These are phyloP conservation scores for Ophiosphaerella narmari DNA, from an alignment of 2,329 filamentous ascomycete species.

Conservation along the genomic window DNA sequence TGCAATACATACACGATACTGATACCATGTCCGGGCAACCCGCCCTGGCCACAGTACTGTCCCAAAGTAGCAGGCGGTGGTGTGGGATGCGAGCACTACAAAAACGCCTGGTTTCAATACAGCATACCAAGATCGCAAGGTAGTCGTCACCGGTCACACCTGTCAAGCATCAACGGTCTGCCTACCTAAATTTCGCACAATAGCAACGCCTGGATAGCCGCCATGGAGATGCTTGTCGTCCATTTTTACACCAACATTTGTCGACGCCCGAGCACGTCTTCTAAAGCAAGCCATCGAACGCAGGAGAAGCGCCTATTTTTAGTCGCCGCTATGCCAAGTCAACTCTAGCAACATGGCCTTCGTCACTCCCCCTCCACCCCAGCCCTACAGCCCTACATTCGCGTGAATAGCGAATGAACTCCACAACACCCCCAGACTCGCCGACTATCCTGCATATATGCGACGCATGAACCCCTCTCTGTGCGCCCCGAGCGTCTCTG, in stretches of 20 bases:
- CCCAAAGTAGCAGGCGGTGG: conserved; percentile 6
- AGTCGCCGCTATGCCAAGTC: conserved; percentile 18
- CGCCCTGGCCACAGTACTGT: conserved; percentile 4
- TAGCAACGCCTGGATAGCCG: conserved; percentile 10
- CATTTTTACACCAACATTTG: conserved; percentile 13
- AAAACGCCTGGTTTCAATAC: conserved; percentile 17
- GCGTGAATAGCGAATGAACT: conserved; percentile 14
- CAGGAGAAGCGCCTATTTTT: conserved; percentile 32
- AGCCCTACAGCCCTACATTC: conserved; percentile 33
- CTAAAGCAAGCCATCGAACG: neutral
- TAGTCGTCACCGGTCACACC: conserved; percentile 8
- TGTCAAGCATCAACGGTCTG: conserved; percentile 1
- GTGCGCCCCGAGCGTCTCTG: conserved; percentile 13
- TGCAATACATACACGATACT: neutral
- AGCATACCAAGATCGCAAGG: conserved; percentile 1
- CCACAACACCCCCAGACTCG: conserved; percentile 3
- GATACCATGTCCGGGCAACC: neutral
- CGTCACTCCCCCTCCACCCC: conserved; percentile 4
- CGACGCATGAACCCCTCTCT: conserved; percentile 20
- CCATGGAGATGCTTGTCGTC: conserved; percentile 11
- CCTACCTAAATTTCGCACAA: conserved; percentile 1
- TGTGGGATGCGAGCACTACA: conserved; percentile 6
- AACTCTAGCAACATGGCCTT: conserved; percentile 21
- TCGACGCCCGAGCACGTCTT: too few relatives aligned
- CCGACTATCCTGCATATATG: conserved; percentile 9